Evolutionary conservation across 495 filamentous ascomycete species (phyloP).

Genomic region (Umbilicaria muhlenbergii): DNA sequence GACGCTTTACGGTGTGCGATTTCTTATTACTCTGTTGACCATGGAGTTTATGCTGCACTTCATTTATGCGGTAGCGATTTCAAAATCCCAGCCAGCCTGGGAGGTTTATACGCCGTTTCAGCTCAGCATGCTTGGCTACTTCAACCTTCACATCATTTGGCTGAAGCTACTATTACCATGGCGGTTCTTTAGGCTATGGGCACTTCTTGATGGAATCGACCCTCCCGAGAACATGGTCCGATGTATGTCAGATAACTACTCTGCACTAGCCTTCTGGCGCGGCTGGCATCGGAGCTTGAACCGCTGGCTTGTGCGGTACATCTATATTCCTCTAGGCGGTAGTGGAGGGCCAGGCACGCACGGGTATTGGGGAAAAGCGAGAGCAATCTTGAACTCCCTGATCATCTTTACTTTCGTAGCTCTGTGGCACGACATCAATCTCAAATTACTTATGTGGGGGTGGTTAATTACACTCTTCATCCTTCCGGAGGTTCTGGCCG

Average conservation of each 20-base stretch:
- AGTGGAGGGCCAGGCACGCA: slow-evolving; percentile 20
- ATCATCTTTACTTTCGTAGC: slow-evolving; percentile 96
- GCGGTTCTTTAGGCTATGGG: slow-evolving; percentile 95
- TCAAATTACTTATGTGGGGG: slow-evolving; percentile 88
- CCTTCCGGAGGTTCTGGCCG: slow-evolving; percentile 65
- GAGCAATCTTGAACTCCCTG: slow-evolving; percentile 53
- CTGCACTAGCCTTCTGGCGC: slow-evolving; percentile 85
- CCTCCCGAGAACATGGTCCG: slow-evolving; percentile 97
- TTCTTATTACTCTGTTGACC: slow-evolving; percentile 59
- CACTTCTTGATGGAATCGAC: slow-evolving; percentile 76
- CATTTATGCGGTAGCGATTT: slow-evolving; percentile 88
- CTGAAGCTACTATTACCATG: slow-evolving; percentile 92
- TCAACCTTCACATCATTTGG: slow-evolving; percentile 97
- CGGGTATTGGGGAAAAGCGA: slow-evolving; percentile 23
- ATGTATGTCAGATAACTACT: slow-evolving; percentile 93
- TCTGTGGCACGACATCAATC: slow-evolving; percentile 93
- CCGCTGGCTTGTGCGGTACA: slow-evolving; percentile 84
- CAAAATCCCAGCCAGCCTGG: slow-evolving; percentile 67
- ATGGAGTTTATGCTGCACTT: slow-evolving; percentile 94
- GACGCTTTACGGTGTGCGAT: slow-evolving; percentile 69
- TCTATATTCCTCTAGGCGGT: slow-evolving; percentile 86
- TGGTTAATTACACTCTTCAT: slow-evolving; percentile 94
- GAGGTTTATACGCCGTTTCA: slow-evolving; percentile 73
- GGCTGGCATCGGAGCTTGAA: slow-evolving; percentile 91
- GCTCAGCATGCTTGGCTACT: slow-evolving; percentile 80